Evolutionary conservation across 345 rosid species (phyloP).

Genomic region (Camelina sativa): DNA sequence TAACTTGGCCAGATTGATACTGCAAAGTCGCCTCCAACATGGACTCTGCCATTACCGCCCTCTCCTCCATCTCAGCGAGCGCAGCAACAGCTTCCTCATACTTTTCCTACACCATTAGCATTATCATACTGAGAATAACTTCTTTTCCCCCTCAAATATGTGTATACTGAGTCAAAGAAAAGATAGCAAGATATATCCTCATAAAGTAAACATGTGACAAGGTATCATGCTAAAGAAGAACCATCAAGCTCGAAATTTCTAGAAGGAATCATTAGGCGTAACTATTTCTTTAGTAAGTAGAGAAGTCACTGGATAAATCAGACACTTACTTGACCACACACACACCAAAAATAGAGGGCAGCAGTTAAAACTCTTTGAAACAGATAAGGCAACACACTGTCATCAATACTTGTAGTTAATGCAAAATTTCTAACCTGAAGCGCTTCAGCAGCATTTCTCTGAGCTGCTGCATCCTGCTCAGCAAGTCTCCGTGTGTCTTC

Average conservation of each 20-base stretch:
- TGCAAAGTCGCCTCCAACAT: conserved; percentile 98
- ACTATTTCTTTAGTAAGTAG: conserved; percentile 6
- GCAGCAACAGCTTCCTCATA: conserved; percentile 78
- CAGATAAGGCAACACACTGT: conserved; percentile 7
- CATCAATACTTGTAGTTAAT: not conserved
- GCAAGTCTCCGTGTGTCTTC: conserved; percentile 95
- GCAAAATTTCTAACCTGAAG: conserved; percentile 61
- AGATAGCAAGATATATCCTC: conserved; percentile 4
- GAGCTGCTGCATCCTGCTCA: conserved; percentile 94
- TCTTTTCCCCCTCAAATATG: not conserved
- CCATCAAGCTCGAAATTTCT: conserved; percentile 8
- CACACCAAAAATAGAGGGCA: not conserved
- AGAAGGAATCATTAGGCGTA: not conserved
- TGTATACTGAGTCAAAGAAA: not conserved
- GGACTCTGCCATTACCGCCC: conserved; percentile 96
- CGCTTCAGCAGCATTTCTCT: conserved; percentile 86
- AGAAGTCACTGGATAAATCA: not conserved
- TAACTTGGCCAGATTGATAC: conserved; percentile 81
- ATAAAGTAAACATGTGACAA: conserved; percentile 13
- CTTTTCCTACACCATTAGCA: conserved; percentile 67
- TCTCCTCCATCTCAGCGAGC: conserved; percentile 92
- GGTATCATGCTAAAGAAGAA: conserved; percentile 18
- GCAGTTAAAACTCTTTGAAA: conserved; percentile 1
- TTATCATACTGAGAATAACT: conserved; percentile 11
- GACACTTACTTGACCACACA: conserved; percentile 14